These are phyloP conservation scores for Bryum argenteum DNA, from an alignment of 225 moss, liverwort and hornwort genomes.

Conservation along the genomic window DNA sequence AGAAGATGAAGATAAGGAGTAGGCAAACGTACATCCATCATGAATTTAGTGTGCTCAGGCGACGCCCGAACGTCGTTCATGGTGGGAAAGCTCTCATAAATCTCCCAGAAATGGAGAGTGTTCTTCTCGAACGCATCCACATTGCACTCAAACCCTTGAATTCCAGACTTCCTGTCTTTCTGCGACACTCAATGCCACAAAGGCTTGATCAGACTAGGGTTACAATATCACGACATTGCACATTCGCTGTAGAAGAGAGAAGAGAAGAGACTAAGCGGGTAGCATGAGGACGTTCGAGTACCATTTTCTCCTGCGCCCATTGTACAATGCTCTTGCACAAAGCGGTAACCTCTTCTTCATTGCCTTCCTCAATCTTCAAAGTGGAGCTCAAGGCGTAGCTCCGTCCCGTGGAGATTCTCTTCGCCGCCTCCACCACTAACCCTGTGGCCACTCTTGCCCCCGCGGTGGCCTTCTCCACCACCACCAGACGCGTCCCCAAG, in stretches of 20 bases:
- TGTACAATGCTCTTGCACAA: slow-evolving; percentile 71
- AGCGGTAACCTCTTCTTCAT: slow-evolving; percentile 67
- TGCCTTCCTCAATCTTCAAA: slow-evolving; percentile 80
- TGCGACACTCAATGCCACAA: slow-evolving; percentile 36
- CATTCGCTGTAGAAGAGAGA: too few species aligned
- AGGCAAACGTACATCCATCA: slow-evolving; percentile 64
- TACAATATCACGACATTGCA: not conserved
- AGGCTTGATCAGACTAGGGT: slow-evolving; percentile 1
- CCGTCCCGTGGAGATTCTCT: slow-evolving; percentile 68
- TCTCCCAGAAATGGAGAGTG: slow-evolving; percentile 94
- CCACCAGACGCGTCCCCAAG: slow-evolving; percentile 48
- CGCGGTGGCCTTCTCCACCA: slow-evolving; percentile 36
- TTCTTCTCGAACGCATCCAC: slow-evolving; percentile 90
- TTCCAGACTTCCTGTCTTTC: slow-evolving; percentile 77
- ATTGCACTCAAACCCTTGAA: slow-evolving; percentile 91
- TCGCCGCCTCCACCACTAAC: slow-evolving; percentile 80
- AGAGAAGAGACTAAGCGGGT: not conserved
- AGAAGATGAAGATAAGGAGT: not conserved
- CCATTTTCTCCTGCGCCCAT: slow-evolving; percentile 77
- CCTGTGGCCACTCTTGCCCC: slow-evolving; percentile 1
- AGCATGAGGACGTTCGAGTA: not conserved
- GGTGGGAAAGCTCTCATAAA: slow-evolving; percentile 74
- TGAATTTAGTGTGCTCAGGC: slow-evolving; percentile 87
- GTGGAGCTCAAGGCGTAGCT: slow-evolving; percentile 95
- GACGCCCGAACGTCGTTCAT: slow-evolving; percentile 96